phyloP scores from a whole-genome alignment of 495 filamentous ascomycete genomes.

The Trichoderma virens region DNA sequence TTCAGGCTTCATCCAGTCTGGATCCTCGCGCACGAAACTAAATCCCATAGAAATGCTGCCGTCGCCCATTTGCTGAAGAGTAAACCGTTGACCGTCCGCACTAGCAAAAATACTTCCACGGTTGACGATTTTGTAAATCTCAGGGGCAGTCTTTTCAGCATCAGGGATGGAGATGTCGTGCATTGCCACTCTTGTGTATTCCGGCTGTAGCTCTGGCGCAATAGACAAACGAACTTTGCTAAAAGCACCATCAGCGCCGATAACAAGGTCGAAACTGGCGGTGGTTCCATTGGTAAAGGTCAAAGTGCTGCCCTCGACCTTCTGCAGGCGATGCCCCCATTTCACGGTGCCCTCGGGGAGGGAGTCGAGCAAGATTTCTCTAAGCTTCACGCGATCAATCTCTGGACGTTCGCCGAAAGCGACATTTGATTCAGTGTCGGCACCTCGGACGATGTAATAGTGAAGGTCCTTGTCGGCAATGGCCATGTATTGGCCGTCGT shows the following conservation, averaged over 20 bases:
- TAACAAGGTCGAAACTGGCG: conserved; percentile 31
- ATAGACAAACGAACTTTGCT: conserved; percentile 29
- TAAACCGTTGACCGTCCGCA: conserved; percentile 29
- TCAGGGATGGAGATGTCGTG: conserved; percentile 34
- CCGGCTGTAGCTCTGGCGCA: conserved; percentile 21
- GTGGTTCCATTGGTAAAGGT: conserved; percentile 18
- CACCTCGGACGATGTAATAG: conserved; percentile 8
- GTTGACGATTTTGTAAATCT: conserved; percentile 34
- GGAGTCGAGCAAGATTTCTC: conserved; percentile 27
- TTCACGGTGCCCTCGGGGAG: conserved; percentile 35
- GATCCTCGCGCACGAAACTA: conserved; percentile 17
- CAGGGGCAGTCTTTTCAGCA: conserved; percentile 26
- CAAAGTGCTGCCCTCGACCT: conserved; percentile 20
- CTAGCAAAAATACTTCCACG: conserved; percentile 37
- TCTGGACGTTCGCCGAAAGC: conserved; percentile 30
- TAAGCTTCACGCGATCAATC: conserved; percentile 33
- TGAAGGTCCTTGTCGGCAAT: conserved; percentile 29
- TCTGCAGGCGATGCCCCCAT: conserved; percentile 39
- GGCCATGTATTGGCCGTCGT: conserved; percentile 40
- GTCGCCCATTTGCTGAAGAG: conserved; percentile 39
- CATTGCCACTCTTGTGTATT: conserved; percentile 30
- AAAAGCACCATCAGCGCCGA: conserved; percentile 43
- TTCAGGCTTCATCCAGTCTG: conserved; percentile 27
- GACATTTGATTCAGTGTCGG: conserved; percentile 7
- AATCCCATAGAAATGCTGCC: conserved; percentile 34